Base-by-base conservation (phyloP, 2,329 filamentous ascomycete species). In the Phoma sp. region DNA sequence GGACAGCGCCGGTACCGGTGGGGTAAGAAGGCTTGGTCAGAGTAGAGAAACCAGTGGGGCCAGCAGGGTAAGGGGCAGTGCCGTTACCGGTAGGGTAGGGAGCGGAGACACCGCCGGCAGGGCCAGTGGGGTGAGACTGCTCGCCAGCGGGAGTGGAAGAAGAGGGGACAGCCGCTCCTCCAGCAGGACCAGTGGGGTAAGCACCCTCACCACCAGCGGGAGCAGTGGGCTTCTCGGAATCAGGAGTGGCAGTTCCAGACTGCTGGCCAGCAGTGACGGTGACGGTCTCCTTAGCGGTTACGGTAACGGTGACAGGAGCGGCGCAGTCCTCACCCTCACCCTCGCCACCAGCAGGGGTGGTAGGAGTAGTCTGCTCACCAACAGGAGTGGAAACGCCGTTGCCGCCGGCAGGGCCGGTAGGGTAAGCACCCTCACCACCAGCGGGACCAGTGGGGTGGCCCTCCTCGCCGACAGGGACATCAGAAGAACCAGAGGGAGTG, bases 221-320 rank as follows among this genome's bases (percentile, higher is more conserved):
- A 36, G 57, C 44, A 46, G 55, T 58, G 18, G 55, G 56, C 49
- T 57, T 48, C 38, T 39, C 50, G 46, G 46, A 40, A 14, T 37
- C 48, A 27, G 60, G 51, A 40, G 60, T 54, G 14, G 47, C 47
- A 25, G 55, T 47, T 22, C 58, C 40, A 11, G 14, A 51, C 23
- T 48, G 22, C 52, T 61, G 14, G 42, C 61, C 68, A 57, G 59
- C 63, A 47, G 70, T 72, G 52, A 75, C 72, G 37, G 65, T 69
- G 63, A 75, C 70, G 57, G 72, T 75, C 69, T 75, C 71, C 65
- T 72, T 67, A 18, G 61, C 53, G 44, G 72, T 75, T 32, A 73
- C 68, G 27, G 72, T 75, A 38, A 74, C 72, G 37, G 72, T 75
- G 45, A 70, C 66, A 14, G 72, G 67, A 52, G 58, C 57, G 52